Conservation (phyloP, 768 basidiomycete species). For the Tylopilus intermedius region DNA sequence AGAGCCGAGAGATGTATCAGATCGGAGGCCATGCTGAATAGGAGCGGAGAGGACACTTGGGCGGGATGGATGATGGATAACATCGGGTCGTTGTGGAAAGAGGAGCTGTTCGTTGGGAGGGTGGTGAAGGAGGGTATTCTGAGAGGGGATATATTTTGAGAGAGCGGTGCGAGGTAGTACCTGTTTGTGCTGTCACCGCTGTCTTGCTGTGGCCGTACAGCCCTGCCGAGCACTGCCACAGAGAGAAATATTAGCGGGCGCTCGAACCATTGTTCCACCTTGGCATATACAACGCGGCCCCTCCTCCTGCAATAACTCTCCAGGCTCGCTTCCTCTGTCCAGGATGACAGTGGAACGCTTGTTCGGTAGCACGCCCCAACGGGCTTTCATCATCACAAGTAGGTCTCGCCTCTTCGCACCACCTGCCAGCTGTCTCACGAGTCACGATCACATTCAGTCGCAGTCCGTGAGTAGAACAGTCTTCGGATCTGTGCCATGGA, state of each 20-base stretch:
- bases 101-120: slow-evolving; percentile 50
- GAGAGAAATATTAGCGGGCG: neutral
- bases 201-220: neutral
- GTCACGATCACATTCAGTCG: slow-evolving; percentile 35
- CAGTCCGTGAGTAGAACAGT: slow-evolving; percentile 51
- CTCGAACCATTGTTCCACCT: neutral
- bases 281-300: neutral
- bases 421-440: slow-evolving; percentile 4
- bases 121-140: slow-evolving; percentile 44
- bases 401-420: slow-evolving; percentile 23
- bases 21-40: neutral
- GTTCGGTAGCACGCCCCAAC: slow-evolving; percentile 67
- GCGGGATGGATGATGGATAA: slow-evolving; percentile 32
- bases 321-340: slow-evolving; percentile 14
- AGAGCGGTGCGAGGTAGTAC: neutral
- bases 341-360: slow-evolving; percentile 70
- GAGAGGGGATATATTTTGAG: slow-evolving; percentile 46
- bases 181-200: neutral
- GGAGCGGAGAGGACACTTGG: slow-evolving; percentile 22
- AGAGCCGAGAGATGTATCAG: slow-evolving; percentile 28
- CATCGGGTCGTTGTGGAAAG: slow-evolving; percentile 54
- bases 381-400: slow-evolving; percentile 69
- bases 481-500: neutral
- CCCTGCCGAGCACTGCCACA: slow-evolving; percentile 18
- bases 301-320: slow-evolving; percentile 1